Conservation (phyloP, 768 basidiomycete genomes). For the Mycena olivaceomarginata region DNA sequence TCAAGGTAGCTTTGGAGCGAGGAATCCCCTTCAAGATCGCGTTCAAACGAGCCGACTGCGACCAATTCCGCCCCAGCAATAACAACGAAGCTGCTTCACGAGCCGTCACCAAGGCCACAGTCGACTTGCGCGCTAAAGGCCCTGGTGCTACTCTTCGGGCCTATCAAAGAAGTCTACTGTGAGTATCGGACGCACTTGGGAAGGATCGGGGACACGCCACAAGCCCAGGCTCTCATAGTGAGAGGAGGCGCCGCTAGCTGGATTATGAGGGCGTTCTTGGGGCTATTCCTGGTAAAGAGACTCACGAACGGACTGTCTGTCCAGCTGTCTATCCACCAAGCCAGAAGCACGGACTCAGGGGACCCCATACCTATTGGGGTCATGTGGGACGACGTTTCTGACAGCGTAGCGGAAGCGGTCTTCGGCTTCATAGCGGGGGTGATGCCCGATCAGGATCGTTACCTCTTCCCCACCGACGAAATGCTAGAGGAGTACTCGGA, state of each 20-base stretch:
- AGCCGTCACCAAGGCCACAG: not conserved
- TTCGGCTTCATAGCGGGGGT: not conserved
- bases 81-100: not conserved
- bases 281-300: not conserved
- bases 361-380: not conserved
- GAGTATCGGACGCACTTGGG: not conserved
- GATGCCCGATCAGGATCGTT: not conserved
- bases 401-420: not conserved
- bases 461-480: slow-evolving; percentile 9
- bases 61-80: not conserved
- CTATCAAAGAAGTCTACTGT: not conserved
- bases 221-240: not conserved
- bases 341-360: not conserved
- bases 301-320: not conserved
- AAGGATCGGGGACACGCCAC: not conserved
- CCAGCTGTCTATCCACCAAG: not conserved
- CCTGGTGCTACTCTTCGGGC: not conserved
- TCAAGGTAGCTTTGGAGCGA: not conserved
- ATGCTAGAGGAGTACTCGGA: slow-evolving; percentile 11
- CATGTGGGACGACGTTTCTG: slow-evolving; percentile 3
- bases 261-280: not conserved
- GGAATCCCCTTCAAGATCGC: not conserved
- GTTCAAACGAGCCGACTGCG: not conserved
- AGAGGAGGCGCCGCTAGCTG: not conserved
- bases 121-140: not conserved